A percentile compares a stretch with the other conserved stretches of the same genome.
Conservation (phyloP, 2,329 filamentous ascomycete species). For the Periconia digitata region DNA sequence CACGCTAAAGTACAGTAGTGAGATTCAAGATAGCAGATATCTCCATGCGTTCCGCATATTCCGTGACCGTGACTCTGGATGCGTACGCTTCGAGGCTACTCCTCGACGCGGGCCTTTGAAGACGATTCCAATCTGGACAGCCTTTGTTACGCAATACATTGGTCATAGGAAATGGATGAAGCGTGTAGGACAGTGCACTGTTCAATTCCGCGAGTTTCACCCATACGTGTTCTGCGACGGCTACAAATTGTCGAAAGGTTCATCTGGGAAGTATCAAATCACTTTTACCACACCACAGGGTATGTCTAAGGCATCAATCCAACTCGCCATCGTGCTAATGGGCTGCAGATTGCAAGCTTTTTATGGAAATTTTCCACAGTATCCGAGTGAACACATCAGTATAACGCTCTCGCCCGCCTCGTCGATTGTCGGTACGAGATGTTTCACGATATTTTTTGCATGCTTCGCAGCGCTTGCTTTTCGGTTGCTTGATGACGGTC, state of each 20-base stretch:
- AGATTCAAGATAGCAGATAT: conserved; percentile 55
- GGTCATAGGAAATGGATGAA: conserved; percentile 53
- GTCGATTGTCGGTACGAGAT: neutral
- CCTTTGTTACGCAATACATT: conserved; percentile 47
- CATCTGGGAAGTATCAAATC: conserved; percentile 34
- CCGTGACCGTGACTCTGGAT: conserved; percentile 53
- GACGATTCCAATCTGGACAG: conserved; percentile 62
- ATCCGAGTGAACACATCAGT: conserved; percentile 20
- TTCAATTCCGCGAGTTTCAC: conserved; percentile 54
- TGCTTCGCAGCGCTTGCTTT: neutral
- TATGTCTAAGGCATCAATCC: conserved; percentile 11
- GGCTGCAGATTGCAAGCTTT: conserved; percentile 26
- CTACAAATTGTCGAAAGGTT: conserved; percentile 44
- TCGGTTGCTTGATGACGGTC: neutral
- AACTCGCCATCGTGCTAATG: neutral
- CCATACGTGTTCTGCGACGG: conserved; percentile 56
- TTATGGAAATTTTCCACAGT: conserved; percentile 35
- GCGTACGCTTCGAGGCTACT: conserved; percentile 60
- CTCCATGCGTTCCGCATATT: conserved; percentile 59
- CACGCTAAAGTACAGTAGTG: conserved; percentile 38
- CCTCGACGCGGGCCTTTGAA: conserved; percentile 55
- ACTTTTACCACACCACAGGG: conserved; percentile 37
- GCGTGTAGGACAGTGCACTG: conserved; percentile 42
- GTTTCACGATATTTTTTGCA: neutral
- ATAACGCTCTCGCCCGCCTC: neutral